Conservation (phyloP, 768 basidiomycete species). For the Termitomyces sp. region DNA sequence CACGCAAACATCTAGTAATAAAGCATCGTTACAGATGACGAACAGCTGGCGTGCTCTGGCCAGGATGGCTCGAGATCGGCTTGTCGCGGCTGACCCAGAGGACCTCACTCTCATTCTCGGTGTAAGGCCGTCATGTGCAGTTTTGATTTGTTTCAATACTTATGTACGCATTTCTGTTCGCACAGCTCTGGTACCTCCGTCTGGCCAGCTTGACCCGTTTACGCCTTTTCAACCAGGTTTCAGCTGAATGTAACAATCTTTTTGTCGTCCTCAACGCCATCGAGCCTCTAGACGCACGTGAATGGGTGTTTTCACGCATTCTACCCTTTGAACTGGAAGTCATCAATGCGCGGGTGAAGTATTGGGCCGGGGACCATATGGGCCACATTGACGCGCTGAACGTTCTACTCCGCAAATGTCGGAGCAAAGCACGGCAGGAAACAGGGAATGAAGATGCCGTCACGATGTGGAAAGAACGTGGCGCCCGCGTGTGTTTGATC, state of each 20-base stretch:
- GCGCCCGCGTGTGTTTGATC: constrained; percentile 68
- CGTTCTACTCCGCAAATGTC: constrained; percentile 58
- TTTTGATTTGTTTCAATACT: neutral
- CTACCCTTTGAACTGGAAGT: constrained; percentile 62
- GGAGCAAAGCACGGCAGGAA: constrained; percentile 38
- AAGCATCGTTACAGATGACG: constrained; percentile 53
- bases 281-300: constrained; percentile 44
- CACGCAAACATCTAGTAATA: constrained; percentile 15
- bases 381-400: constrained; percentile 72
- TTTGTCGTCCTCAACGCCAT: constrained; percentile 63
- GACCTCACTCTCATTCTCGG: constrained; percentile 60
- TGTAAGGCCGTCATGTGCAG: constrained; percentile 36
- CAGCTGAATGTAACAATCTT: constrained; percentile 77
- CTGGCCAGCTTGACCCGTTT: constrained; percentile 74
- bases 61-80: constrained; percentile 75
- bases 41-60: constrained; percentile 86
- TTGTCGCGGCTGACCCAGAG: constrained; percentile 65
- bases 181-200: constrained; percentile 79
- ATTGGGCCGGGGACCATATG: constrained; percentile 79
- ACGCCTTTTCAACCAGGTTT: constrained; percentile 82
- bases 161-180: neutral
- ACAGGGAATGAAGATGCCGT: constrained; percentile 28
- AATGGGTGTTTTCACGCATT: constrained; percentile 54
- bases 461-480: constrained; percentile 82
- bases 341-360: constrained; percentile 67